A percentile compares a stretch with the other conserved stretches of the same genome.
These are phyloP conservation scores for Penicillium sp. DNA, from an alignment of 2,329 filamentous ascomycete genomes.

Conservation along the genomic window DNA sequence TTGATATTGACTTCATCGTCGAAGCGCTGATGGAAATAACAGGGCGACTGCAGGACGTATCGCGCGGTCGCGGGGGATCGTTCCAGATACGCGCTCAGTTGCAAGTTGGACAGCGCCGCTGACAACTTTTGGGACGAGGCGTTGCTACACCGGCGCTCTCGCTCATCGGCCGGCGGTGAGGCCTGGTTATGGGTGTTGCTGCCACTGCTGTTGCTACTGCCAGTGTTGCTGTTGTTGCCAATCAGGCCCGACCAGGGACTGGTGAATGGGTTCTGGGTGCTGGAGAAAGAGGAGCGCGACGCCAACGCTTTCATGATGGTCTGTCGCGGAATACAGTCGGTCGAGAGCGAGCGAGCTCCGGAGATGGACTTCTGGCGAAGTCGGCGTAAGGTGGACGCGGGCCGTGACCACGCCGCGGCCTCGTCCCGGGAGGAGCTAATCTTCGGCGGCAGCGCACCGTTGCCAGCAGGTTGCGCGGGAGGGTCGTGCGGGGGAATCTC, in stretches of 20 bases:
- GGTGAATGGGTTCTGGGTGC: conserved; percentile 51
- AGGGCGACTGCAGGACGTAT: conserved; percentile 80
- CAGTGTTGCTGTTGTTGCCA: conserved; percentile 31
- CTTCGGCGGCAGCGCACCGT: conserved; percentile 19
- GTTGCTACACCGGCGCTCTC: conserved; percentile 43
- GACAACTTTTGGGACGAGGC: conserved; percentile 61
- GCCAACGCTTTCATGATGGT: conserved; percentile 80
- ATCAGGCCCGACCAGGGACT: conserved; percentile 60
- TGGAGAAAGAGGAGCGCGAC: conserved; percentile 56
- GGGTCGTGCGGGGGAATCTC: conserved; percentile 29
- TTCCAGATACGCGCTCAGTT: conserved; percentile 44
- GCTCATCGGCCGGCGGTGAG: conserved; percentile 23
- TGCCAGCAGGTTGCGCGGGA: conserved; percentile 18
- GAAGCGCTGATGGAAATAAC: conserved; percentile 96
- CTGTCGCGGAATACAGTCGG: conserved; percentile 70
- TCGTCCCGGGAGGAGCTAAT: conserved; percentile 27
- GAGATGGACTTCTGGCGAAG: conserved; percentile 36
- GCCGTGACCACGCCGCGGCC: conserved; percentile 23
- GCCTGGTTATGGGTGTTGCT: conserved; percentile 11
- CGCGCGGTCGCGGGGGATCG: conserved; percentile 45
- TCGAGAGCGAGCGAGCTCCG: conserved; percentile 49
- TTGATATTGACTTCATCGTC: conserved; percentile 94
- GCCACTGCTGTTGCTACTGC: conserved; percentile 2
- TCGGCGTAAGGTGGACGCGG: conserved; percentile 33
- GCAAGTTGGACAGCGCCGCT: conserved; percentile 54